A percentile compares a stretch with the other conserved stretches of the same genome.
Conservation (phyloP, 139 green algal species). For the Tetradesmus lagerheimii region DNA sequence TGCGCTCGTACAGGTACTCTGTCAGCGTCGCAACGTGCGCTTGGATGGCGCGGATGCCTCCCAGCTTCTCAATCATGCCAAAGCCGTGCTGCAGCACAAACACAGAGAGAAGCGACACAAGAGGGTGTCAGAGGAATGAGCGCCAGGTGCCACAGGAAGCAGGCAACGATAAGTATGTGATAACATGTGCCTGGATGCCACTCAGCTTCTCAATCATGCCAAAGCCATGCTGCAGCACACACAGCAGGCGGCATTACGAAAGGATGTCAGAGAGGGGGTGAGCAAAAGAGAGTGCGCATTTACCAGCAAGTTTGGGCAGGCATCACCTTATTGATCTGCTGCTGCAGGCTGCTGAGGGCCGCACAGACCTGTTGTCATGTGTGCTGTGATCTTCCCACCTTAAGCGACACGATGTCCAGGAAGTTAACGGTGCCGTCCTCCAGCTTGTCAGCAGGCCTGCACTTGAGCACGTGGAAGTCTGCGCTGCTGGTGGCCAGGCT, state of each 20-base stretch:
- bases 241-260: no score
- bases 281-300: no score
- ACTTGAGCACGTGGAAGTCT: conserved; percentile 84
- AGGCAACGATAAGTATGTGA: no score
- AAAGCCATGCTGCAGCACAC: conserved; percentile 65
- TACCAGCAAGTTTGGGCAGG: no score
- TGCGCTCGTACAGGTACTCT: conserved; percentile 54
- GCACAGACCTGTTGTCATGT: no score
- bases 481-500: conserved; percentile 70
- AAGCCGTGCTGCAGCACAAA: conserved; percentile 65
- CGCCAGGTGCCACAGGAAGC: no score
- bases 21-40: conserved; percentile 54
- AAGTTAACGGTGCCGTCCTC: conserved; percentile 86
- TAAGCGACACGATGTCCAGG: conserved; percentile 78
- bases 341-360: no score
- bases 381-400: conserved; percentile 6
- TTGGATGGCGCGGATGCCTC: conserved; percentile 61
- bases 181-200: conserved; percentile 65
- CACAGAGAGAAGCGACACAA: not conserved
- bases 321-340: no score
- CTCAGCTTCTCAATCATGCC: conserved; percentile 66
- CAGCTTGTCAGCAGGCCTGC: conserved; percentile 65
- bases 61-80: conserved; percentile 64
- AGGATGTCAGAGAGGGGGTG: no score
- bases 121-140: not conserved